Evolutionary conservation across 305 asterid species (phyloP).

Genomic region (Vinca major): DNA sequence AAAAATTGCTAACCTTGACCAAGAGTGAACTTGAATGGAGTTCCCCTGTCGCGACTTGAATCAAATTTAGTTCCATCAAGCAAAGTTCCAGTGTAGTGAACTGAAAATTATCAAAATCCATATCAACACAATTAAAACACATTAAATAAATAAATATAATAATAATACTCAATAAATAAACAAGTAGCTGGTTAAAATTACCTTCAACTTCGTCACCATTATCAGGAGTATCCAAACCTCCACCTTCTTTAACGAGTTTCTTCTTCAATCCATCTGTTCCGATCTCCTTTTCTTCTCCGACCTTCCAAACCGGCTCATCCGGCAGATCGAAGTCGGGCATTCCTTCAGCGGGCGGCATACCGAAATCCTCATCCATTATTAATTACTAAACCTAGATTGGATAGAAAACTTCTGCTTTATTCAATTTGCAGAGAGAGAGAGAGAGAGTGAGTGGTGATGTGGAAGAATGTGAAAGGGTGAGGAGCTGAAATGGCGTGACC

Average conservation of each 20-base stretch:
- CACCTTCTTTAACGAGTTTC: constrained; percentile 64
- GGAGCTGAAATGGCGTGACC: neutral
- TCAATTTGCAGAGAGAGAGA: neutral
- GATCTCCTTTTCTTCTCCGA: constrained; percentile 62
- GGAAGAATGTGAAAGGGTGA: neutral
- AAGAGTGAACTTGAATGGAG: constrained; percentile 74
- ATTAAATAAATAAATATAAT: neutral
- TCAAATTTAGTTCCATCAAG: constrained; percentile 87
- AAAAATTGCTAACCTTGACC: constrained; percentile 61
- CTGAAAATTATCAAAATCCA: constrained; percentile 27
- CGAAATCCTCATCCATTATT: constrained; percentile 35
- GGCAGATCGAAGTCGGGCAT: constrained; percentile 38
- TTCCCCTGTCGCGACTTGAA: constrained; percentile 79
- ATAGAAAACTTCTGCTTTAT: neutral
- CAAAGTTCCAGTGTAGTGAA: constrained; percentile 83
- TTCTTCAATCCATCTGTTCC: constrained; percentile 50
- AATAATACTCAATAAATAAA: too few species aligned
- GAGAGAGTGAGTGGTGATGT: neutral
- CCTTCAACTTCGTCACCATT: constrained; percentile 43
- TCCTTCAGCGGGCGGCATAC: constrained; percentile 24
- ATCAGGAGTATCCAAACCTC: constrained; percentile 54
- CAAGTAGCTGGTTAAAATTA: too few species aligned
- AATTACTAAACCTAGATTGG: neutral
- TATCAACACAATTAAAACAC: neutral
- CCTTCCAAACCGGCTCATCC: constrained; percentile 31